phyloP scores from a whole-genome alignment of 768 basidiomycete genomes.

The Punctularia strigosozonata region DNA sequence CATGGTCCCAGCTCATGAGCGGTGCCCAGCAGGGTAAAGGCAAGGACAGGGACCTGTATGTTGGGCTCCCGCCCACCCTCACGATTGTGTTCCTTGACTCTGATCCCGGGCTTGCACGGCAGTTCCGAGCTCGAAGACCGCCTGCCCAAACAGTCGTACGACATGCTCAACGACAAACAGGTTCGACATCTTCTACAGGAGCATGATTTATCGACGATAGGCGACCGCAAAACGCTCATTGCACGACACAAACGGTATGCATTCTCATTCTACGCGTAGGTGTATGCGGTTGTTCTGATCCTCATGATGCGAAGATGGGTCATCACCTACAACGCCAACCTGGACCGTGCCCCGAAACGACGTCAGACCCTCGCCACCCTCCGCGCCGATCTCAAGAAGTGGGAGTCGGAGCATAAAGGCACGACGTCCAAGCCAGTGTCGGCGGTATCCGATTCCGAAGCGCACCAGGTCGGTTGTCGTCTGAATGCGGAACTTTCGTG shows the following conservation, averaged over 20 bases:
- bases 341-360: slow-evolving; percentile 37
- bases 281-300: slow-evolving; percentile 1
- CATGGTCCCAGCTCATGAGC: slow-evolving; percentile 14
- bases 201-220: slow-evolving; percentile 36
- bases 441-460: slow-evolving; percentile 11
- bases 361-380: slow-evolving; percentile 37
- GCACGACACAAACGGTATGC: slow-evolving; percentile 49
- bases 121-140: slow-evolving; percentile 27
- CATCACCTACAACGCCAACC: slow-evolving; percentile 58
- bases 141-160: slow-evolving; percentile 56
- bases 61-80: background rate
- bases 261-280: background rate
- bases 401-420: slow-evolving; percentile 37
- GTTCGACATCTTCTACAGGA: slow-evolving; percentile 44
- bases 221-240: slow-evolving; percentile 39
- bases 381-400: slow-evolving; percentile 38
- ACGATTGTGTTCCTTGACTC: too few relatives aligned
- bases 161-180: slow-evolving; percentile 47
- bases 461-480: slow-evolving; percentile 10
- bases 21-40: slow-evolving; percentile 20
- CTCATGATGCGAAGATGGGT: slow-evolving; percentile 39
- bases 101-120: too few relatives aligned
- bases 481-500: too few relatives aligned
- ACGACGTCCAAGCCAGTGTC: slow-evolving; percentile 26
- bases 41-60: slow-evolving; percentile 12